Base-by-base conservation (phyloP, 2,329 filamentous ascomycete genomes). In the Boeremia exigua region DNA sequence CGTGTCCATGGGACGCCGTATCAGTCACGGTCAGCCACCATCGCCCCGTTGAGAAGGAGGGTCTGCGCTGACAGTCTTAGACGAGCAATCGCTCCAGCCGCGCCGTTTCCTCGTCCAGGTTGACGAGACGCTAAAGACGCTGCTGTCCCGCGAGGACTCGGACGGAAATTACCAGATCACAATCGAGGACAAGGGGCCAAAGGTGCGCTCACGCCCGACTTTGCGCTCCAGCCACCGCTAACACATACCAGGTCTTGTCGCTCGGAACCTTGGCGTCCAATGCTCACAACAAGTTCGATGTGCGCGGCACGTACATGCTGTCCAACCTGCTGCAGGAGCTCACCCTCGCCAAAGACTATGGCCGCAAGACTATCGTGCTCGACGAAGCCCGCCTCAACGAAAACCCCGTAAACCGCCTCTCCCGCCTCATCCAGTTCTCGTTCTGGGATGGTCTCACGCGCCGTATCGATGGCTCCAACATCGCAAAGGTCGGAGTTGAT, bases 81-180 rank as follows among this genome's bases (percentile, higher is more conserved):
- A 96, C 80, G 92, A 93, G 75, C 80, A 82, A 43, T 84, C 86
- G 30, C 80, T 85, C 45, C 81, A 86, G 44, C 86, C 89, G 53
- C 90, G 91, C 58, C 89, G 88, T 65, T 96, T 96, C 76, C 83
- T 96, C 33, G 87, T 98, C 73, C 86, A 95, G 66, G 93, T 98
- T 68, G 89, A 96, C 44, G 81, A 86, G 19, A 97, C 93, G 0
- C 83, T 96, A 54, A 84, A 92, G 70, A 88, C 85, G 56, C 82
- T 99, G 39, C 82, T 92, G 59, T 86, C 86, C 33, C 89, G 94
- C 63, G 95, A 99, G 76, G 95, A 99, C 71, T 96, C 93, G 28
- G 93, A 99, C 77, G 82, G 86, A 53, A 97, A 99, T 76, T 91
- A 92, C 82, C 93, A 98, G 76, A 99, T 99, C 75, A 99, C 95